Evolutionary conservation across 768 basidiomycete genomes (phyloP), one percentile per base, ranked within the genome.

Genomic region (Suillus ampliporus): DNA sequence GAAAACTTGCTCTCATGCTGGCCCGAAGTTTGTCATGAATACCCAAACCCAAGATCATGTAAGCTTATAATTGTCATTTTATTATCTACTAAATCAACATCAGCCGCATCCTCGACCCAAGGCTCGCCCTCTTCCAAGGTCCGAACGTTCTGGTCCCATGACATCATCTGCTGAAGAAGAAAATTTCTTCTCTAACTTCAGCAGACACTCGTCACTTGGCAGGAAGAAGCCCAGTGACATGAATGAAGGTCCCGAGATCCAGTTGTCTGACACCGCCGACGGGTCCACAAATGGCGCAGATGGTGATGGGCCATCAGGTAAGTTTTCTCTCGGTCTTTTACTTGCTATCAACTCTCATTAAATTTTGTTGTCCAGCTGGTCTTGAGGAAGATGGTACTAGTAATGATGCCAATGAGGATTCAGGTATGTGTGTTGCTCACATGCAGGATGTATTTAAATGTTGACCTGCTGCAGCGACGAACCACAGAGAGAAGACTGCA

Each of bases 111-210:
- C 44, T 28, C 26, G 48, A 31, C 48, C 48, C 8, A 50, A 50
- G 48, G 26, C 48, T 50, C 48, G 28, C 5, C 48, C 48, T 5
- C 48, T 50, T 50, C 28, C 48, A 50, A 50, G 48, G 48, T 50
- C 48, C 9, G 28, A 50, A 50, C 2, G 9, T 50, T 50, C 48
- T 19, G 48, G 9, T 31, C 48, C 7, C 28, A 17, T 50, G 28
- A 50, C 26, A 28, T 50, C 48, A 50, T 50, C 28, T 50, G 48
- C 48, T 50, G 48, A 50, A 5, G 48, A 50, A 17, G 48, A 50
- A 2, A 31, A 17, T 17, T 50, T 50, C 8, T 50, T 50, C 17
- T 50, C 48, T 31, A 50, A 50, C 9, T 50, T 50, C 17, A 2
- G 1, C 48, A 50, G 17, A 31, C 17, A 5, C 28, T 50, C 17